phyloP scores from a whole-genome alignment of 192 early-diverging fungal genomes.

The Chytriomyces hyalinus region DNA sequence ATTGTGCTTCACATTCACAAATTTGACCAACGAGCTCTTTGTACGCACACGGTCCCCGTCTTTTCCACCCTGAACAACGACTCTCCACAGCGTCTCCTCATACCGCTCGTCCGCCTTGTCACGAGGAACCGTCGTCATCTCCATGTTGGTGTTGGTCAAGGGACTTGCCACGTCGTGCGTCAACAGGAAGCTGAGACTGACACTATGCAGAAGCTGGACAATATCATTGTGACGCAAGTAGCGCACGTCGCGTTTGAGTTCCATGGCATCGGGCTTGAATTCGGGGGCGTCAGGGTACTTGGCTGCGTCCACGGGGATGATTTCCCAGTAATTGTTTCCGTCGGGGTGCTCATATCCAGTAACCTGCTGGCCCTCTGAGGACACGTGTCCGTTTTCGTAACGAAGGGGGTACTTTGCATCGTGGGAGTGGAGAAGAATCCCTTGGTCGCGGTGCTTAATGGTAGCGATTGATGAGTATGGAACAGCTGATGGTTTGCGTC shows the following conservation, averaged over 20 bases:
- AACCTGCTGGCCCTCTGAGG: slow-evolving; percentile 84
- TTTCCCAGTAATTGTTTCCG: slow-evolving; percentile 84
- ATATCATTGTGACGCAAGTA: slow-evolving; percentile 64
- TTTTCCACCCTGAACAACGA: slow-evolving; percentile 47
- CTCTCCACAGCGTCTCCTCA: slow-evolving; percentile 61
- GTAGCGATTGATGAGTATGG: slow-evolving; percentile 81
- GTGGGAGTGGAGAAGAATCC: slow-evolving; percentile 82
- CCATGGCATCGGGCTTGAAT: slow-evolving; percentile 31
- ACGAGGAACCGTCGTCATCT: slow-evolving; percentile 66
- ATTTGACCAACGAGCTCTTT: slow-evolving; percentile 57
- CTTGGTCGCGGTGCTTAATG: slow-evolving; percentile 78
- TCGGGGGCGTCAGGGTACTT: slow-evolving; percentile 18
- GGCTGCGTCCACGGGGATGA: slow-evolving; percentile 56
- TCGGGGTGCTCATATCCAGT: slow-evolving; percentile 81
- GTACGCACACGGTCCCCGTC: slow-evolving; percentile 37
- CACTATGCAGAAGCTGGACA: slow-evolving; percentile 67
- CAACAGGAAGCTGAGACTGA: slow-evolving; percentile 61
- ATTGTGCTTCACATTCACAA: slow-evolving; percentile 78
- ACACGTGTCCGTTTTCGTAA: slow-evolving; percentile 91
- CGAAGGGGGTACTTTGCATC: slow-evolving; percentile 78
- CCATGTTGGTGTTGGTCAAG: slow-evolving; percentile 79
- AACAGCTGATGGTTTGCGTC: slow-evolving; percentile 59
- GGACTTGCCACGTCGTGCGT: slow-evolving; percentile 84
- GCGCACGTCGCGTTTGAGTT: slow-evolving; percentile 46
- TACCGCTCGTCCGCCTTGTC: slow-evolving; percentile 53